Percentiles rank a stretch among this genome's conserved stretches.
Conservation (phyloP, 371 early-diverging fungal genomes). For the Mortierella sp. region DNA sequence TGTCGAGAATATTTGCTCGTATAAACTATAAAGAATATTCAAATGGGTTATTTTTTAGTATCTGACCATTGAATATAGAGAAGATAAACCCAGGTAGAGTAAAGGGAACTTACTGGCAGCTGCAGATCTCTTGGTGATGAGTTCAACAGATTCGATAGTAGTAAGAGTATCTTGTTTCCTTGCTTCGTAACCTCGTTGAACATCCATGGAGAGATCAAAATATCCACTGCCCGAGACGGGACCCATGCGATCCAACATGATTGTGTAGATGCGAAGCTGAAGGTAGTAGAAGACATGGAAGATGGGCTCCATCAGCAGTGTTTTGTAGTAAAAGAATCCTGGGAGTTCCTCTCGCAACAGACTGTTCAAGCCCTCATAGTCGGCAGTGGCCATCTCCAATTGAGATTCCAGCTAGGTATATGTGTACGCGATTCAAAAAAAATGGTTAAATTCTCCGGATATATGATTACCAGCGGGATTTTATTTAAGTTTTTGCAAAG, state of each 20-base stretch:
- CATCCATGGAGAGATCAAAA: slow-evolving; percentile 53
- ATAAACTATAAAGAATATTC: slow-evolving; percentile 22
- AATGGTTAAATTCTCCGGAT: background rate
- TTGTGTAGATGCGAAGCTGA: slow-evolving; percentile 74
- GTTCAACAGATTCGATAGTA: slow-evolving; percentile 48
- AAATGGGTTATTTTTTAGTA: background rate
- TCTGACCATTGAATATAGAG: background rate
- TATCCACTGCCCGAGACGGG: slow-evolving; percentile 59
- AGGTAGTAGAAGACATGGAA: slow-evolving; percentile 77
- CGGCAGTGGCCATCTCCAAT: slow-evolving; percentile 80
- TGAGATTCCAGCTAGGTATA: slow-evolving; percentile 65
- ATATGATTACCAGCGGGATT: background rate
- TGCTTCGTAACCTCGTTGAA: slow-evolving; percentile 44
- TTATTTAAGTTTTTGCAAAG: background rate
- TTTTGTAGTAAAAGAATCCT: slow-evolving; percentile 67
- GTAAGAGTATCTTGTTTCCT: slow-evolving; percentile 42
- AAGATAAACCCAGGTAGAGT: background rate
- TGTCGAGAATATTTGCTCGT: slow-evolving; percentile 38
- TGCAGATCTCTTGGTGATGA: slow-evolving; percentile 42
- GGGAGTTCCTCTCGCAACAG: slow-evolving; percentile 79
- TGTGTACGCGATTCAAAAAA: background rate
- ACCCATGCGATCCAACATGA: slow-evolving; percentile 67
- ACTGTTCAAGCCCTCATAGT: slow-evolving; percentile 79
- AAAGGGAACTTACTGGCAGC: slow-evolving; percentile 36
- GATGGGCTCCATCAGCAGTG: slow-evolving; percentile 80